A percentile compares a stretch with the other conserved stretches of the same genome.
Evolutionary conservation across 495 filamentous ascomycete species (phyloP).

Genomic region (Neurospora tetraspora): DNA sequence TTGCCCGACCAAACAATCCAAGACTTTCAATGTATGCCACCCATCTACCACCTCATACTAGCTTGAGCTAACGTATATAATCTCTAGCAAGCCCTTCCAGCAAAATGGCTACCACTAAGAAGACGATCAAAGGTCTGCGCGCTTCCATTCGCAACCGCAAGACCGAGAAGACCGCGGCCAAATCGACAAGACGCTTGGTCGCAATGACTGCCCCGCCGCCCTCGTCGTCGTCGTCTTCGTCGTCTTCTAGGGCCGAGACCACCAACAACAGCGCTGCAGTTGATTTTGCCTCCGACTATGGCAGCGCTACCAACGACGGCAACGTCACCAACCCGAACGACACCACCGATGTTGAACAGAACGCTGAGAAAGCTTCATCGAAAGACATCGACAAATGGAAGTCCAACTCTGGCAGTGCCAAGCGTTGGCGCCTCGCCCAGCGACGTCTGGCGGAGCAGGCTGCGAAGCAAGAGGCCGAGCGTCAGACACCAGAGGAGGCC

Average conservation of each 20-base stretch:
- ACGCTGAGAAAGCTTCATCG: not conserved
- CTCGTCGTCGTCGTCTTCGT: not conserved
- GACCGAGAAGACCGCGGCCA: not conserved
- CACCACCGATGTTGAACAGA: not conserved
- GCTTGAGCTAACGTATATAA: not conserved
- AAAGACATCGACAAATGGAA: not conserved
- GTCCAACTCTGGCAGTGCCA: not conserved
- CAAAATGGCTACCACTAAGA: not conserved
- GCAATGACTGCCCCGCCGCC: not conserved
- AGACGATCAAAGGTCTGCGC: not conserved
- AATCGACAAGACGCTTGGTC: not conserved
- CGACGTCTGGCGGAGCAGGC: not conserved
- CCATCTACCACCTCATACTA: not conserved
- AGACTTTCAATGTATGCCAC: not conserved
- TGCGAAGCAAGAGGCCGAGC: not conserved
- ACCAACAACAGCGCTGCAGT: not conserved
- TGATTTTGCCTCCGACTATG: not conserved
- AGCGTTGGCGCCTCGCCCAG: not conserved
- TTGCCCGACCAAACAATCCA: not conserved
- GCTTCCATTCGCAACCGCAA: not conserved
- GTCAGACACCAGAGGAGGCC: not conserved
- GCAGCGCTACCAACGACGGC: not conserved
- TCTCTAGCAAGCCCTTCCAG: not conserved
- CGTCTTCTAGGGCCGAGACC: not conserved
- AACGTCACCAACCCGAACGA: not conserved